Evolutionary conservation across 116 monocot genomes (phyloP).

Genomic region (Papilionanthe hybrid): DNA sequence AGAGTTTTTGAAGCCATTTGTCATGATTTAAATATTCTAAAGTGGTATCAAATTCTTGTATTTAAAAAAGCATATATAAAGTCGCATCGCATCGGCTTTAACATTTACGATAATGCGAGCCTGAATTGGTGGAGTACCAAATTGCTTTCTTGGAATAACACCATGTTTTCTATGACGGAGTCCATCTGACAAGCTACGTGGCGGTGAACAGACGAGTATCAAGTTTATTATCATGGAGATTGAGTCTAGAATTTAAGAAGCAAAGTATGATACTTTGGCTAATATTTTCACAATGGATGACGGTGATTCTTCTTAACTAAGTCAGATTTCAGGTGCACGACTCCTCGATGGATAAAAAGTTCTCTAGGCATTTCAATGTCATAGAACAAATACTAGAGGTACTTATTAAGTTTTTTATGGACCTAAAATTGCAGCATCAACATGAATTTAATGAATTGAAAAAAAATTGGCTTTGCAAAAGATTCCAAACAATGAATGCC

Average conservation of each 20-base stretch:
- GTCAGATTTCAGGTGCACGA: slow-evolving; percentile 65
- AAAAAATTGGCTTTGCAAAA: slow-evolving; percentile 89
- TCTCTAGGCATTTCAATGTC: slow-evolving; percentile 88
- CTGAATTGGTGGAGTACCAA: too few relatives aligned
- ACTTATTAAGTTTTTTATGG: slow-evolving; percentile 84
- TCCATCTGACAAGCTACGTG: too few relatives aligned
- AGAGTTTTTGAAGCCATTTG: too few relatives aligned
- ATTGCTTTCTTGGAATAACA: too few relatives aligned
- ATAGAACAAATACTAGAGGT: slow-evolving; percentile 89
- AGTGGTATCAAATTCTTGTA: too few relatives aligned
- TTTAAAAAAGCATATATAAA: too few relatives aligned
- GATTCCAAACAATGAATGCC: slow-evolving; percentile 96
- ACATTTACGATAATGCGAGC: too few relatives aligned
- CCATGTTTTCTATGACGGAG: too few relatives aligned
- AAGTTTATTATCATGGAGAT: slow-evolving; percentile 75
- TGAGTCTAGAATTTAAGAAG: slow-evolving; percentile 65
- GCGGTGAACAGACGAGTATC: too few relatives aligned
- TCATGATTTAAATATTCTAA: too few relatives aligned
- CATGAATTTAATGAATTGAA: slow-evolving; percentile 85
- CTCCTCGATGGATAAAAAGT: slow-evolving; percentile 96
- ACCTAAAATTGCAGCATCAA: too few relatives aligned
- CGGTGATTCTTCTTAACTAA: slow-evolving; percentile 58
- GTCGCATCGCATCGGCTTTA: too few relatives aligned
- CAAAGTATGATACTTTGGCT: slow-evolving; percentile 74
- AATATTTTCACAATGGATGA: slow-evolving; percentile 63